Evolutionary conservation across 345 rosid genomes (phyloP).

Genomic region (Salix suchowensis): DNA sequence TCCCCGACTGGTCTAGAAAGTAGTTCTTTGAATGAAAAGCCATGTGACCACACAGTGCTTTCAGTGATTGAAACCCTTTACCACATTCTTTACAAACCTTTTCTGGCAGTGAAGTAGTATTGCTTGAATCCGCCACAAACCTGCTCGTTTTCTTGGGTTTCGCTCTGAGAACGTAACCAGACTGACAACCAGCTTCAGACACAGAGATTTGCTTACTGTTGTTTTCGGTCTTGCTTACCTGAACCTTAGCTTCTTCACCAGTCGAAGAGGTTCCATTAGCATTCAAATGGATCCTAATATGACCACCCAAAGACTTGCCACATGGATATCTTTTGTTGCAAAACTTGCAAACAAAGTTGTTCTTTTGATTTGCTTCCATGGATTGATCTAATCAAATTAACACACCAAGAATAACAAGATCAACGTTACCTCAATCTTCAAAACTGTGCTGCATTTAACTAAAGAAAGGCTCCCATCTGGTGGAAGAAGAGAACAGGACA

Average conservation of each 20-base stretch:
- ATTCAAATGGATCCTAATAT: constrained; percentile 75
- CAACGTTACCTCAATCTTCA: constrained; percentile 34
- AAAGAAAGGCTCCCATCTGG: background rate
- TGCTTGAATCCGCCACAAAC: constrained; percentile 42
- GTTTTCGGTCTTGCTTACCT: constrained; percentile 14
- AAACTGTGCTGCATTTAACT: constrained; percentile 28
- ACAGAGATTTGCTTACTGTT: constrained; percentile 18
- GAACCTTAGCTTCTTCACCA: constrained; percentile 33
- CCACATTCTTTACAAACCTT: constrained; percentile 77
- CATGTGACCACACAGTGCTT: constrained; percentile 95
- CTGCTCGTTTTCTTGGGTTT: constrained; percentile 62
- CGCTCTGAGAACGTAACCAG: constrained; percentile 61
- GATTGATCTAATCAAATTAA: constrained; percentile 24
- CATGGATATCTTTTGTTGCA: constrained; percentile 70
- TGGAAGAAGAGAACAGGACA: background rate
- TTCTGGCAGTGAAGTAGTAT: constrained; percentile 25
- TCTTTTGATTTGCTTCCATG: constrained; percentile 58
- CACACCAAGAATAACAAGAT: constrained; percentile 27
- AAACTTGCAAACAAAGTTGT: constrained; percentile 64
- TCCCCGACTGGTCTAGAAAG: constrained; percentile 29
- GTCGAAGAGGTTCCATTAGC: constrained; percentile 15
- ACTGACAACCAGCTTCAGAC: constrained; percentile 42
- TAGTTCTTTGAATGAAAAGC: constrained; percentile 62
- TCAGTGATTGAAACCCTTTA: constrained; percentile 69
- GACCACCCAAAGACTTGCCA: constrained; percentile 89